These are phyloP conservation scores for Eutypella sp. DNA, from an alignment of 2,329 filamentous ascomycete genomes.

Conservation along the genomic window DNA sequence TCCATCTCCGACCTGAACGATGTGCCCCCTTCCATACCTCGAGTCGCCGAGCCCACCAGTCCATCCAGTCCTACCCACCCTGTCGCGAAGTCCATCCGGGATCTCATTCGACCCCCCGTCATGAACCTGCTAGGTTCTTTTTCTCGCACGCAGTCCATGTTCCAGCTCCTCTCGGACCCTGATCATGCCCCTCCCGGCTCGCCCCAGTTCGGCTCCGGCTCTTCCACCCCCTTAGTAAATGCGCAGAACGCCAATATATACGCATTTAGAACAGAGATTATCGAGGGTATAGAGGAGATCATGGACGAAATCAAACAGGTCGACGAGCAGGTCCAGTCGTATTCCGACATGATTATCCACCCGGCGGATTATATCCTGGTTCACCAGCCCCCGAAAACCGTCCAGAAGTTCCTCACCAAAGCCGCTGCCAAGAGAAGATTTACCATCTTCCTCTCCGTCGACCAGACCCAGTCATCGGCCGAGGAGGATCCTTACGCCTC, in stretches of 20 bases:
- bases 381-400: slow-evolving; percentile 77
- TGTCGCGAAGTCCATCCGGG: no score
- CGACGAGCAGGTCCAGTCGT: slow-evolving; percentile 86
- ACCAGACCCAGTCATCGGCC: slow-evolving; percentile 35
- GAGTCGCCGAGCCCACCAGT: slow-evolving; percentile 9
- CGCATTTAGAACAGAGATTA: slow-evolving; percentile 82
- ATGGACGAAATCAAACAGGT: slow-evolving; percentile 91
- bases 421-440: slow-evolving; percentile 88
- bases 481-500: slow-evolving; percentile 41
- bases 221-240: slow-evolving; percentile 42
- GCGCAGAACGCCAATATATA: slow-evolving; percentile 45
- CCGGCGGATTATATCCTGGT: slow-evolving; percentile 90
- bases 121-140: slow-evolving; percentile 60
- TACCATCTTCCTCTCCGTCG: slow-evolving; percentile 80
- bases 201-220: slow-evolving; percentile 37
- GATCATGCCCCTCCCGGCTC: slow-evolving; percentile 46
- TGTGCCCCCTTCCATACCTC: slow-evolving; percentile 19
- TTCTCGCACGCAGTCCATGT: slow-evolving; percentile 70
- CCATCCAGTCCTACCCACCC: no score
- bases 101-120: slow-evolving; percentile 50
- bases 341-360: slow-evolving; percentile 87
- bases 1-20: slow-evolving; percentile 49
- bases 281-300: slow-evolving; percentile 91
- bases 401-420: slow-evolving; percentile 83
- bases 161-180: slow-evolving; percentile 76